These are phyloP conservation scores for Picochlorum sp. DNA, from an alignment of 139 green algal genomes.

Conservation along the genomic window DNA sequence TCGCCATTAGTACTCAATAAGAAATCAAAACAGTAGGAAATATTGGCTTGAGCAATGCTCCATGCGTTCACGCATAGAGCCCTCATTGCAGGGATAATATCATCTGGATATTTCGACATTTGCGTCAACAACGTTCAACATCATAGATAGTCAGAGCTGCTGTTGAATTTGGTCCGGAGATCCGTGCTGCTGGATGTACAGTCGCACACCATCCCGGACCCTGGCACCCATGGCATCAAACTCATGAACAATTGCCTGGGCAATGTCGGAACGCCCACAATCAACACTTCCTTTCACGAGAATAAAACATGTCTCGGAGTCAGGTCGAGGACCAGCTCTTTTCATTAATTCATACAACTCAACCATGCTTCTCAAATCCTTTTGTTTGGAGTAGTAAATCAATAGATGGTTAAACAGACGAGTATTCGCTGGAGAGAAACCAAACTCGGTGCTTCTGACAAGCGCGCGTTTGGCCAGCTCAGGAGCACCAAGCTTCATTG, in stretches of 20 bases:
- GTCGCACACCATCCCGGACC: slow-evolving; percentile 18
- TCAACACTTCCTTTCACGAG: slow-evolving; percentile 35
- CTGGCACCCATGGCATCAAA: slow-evolving; percentile 23
- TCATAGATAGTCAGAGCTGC: no score
- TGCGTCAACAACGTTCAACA: no score
- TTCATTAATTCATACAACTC: slow-evolving; percentile 32
- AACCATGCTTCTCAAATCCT: slow-evolving; percentile 18
- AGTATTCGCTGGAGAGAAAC: slow-evolving; percentile 16
- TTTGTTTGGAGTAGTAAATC: slow-evolving; percentile 36
- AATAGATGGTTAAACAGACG: slow-evolving; percentile 19
- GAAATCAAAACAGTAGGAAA: no score
- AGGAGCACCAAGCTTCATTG: slow-evolving; percentile 17
- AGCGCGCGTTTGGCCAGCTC: slow-evolving; percentile 21
- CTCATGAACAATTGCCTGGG: slow-evolving; percentile 8
- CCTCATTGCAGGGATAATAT: no score
- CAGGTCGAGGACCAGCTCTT: slow-evolving; percentile 8
- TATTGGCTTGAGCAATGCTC: no score
- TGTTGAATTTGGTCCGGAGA: no score
- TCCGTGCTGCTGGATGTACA: slow-evolving; percentile 21
- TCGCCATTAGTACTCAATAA: no score
- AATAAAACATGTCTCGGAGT: slow-evolving; percentile 29
- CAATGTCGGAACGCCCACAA: slow-evolving; percentile 18
- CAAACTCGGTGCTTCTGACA: slow-evolving; percentile 15
- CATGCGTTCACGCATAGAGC: no score
- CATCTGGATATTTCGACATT: no score